Evolutionary conservation across 352 stramenopile species (phyloP).

Genomic region (Pelagophyceae sp.): DNA sequence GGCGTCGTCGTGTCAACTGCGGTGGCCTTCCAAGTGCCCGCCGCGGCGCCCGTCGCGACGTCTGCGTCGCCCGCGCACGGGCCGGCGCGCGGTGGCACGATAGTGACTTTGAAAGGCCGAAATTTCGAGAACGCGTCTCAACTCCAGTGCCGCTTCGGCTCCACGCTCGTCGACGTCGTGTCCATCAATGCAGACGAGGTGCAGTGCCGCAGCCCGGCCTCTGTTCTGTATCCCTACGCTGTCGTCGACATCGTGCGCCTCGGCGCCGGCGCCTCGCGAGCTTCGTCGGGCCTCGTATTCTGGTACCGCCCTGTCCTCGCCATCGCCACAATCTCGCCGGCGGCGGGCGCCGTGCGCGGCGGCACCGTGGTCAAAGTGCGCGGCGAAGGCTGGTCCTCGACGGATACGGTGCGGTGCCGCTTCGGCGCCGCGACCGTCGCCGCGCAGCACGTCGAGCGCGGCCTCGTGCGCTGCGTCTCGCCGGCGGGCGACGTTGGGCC

Average conservation of each 20-base stretch:
- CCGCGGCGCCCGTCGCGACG: no score
- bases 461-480: constrained; percentile 19
- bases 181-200: no score
- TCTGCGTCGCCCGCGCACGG: not conserved
- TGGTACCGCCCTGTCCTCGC: constrained; percentile 11
- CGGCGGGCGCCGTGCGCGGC: not conserved
- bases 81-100: not conserved
- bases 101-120: not conserved
- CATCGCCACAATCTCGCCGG: constrained; percentile 6
- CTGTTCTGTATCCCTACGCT: no score
- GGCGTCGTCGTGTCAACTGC: no score
- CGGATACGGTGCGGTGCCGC: not conserved
- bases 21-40: no score
- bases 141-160: constrained; percentile 37
- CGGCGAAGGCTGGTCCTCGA: not conserved
- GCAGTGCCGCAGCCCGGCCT: no score
- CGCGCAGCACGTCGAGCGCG: not conserved
- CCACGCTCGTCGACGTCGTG: constrained; percentile 43
- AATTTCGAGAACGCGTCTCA: not conserved
- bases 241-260: constrained; percentile 10
- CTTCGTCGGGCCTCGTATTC: constrained; percentile 2
- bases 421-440: not conserved
- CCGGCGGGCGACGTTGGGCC: constrained; percentile 8
- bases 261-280: not conserved
- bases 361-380: constrained; percentile 15